Evolutionary conservation across 116 monocot genomes (phyloP), one percentile per base, ranked within the genome.

Genomic region (Posidonia oceanica): DNA sequence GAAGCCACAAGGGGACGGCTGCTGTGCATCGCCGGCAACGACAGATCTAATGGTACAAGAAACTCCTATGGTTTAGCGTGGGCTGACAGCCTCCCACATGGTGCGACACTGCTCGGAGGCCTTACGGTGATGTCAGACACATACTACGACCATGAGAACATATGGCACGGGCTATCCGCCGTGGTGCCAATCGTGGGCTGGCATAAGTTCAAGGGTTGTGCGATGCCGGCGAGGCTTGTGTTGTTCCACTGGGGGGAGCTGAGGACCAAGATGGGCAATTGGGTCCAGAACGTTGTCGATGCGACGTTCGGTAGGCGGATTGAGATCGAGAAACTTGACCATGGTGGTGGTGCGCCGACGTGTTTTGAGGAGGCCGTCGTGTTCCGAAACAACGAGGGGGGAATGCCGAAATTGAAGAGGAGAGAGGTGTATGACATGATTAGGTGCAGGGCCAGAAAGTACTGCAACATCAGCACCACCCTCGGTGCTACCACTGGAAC

Each of bases 351-450:
- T 2, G 66, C 60, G n/a, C 1, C 22, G 15, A 78, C 83, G 15
- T 93, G 93, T 61, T 88, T 88, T 75, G 83, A 93, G 79, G 72
- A 84, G 75, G 94, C 87, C 15, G 90, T 94, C 64, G 90, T 90
- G 71, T 82, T 82, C 70, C 69, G 90, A 71, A 77, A 79, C 61
- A 90, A 85, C 74, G 77, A 83, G 13, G 93, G 82, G 3, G 53
- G 14, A 55, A 87, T 94, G 83, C 21, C 70, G 16, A 65, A 15
- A 54, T 60, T 38, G 53, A 78, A 67, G 69, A 68, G 54, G 57
- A 17, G 70, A 52, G 78, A 69, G 68, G 81, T 74, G n/a, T 94
- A 78, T 64, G 85, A 85, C 61, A 74, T 80, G 82, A 64, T 93
- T 58, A 70, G 89, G 67, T 84, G 89, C 82, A 86, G 80, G 80